Evolutionary conservation across 306 rosid genomes (phyloP).

Genomic region (Cicer bijugum): DNA sequence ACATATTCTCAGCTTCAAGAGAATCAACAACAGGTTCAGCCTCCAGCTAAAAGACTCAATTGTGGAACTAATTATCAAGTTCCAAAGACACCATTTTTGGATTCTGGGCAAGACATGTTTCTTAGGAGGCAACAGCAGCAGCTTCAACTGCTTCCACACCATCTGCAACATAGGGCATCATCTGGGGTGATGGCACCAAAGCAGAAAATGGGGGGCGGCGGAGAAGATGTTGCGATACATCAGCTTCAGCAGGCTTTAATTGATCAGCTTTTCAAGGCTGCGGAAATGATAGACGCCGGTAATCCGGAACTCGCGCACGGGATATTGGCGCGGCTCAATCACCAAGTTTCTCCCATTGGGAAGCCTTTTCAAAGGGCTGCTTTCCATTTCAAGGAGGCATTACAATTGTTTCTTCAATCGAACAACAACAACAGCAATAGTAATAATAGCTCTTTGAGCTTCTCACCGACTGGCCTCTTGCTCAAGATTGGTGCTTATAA

Average conservation of each 20-base stretch:
- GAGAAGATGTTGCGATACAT: conserved; percentile 61
- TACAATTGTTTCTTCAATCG: conserved; percentile 60
- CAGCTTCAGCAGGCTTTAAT: conserved; percentile 71
- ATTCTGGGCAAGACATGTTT: conserved; percentile 60
- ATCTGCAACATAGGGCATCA: conserved; percentile 54
- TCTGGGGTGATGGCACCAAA: conserved; percentile 50
- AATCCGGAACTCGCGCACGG: conserved; percentile 92
- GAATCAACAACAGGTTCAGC: conserved; percentile 63
- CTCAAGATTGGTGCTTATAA: conserved; percentile 88
- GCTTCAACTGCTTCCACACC: conserved; percentile 59
- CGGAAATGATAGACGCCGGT: conserved; percentile 84
- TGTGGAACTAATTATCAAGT: conserved; percentile 51
- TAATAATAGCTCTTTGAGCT: conserved; percentile 42
- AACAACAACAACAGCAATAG: conserved; percentile 37
- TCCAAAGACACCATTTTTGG: conserved; percentile 53
- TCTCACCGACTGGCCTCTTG: conserved; percentile 67
- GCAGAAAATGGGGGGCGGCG: conserved; percentile 61
- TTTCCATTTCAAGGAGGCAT: conserved; percentile 85
- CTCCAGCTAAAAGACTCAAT: conserved; percentile 66
- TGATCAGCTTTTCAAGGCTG: conserved; percentile 79
- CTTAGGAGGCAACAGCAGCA: conserved; percentile 55
- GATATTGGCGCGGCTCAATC: conserved; percentile 99
- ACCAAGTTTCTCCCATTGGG: conserved; percentile 89
- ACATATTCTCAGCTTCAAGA: conserved; percentile 64
- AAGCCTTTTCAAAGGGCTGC: conserved; percentile 98